Evolutionary conservation across 108 stramenopile species (phyloP).

Genomic region (Fragilaria crotonensis): DNA sequence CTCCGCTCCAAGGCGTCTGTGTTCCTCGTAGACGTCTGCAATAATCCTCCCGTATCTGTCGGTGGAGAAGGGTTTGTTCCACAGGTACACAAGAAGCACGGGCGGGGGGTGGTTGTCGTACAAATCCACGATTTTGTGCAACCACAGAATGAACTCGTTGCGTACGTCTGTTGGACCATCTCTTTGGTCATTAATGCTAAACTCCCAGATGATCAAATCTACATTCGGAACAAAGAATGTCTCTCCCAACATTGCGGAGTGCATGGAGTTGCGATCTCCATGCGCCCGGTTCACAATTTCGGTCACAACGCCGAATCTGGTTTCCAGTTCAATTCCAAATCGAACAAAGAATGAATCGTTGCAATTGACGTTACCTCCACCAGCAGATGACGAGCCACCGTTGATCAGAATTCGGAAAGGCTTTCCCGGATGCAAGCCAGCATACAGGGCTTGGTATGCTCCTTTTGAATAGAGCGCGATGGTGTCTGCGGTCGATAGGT

Average conservation of each 20-base stretch:
- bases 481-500: too few species aligned
- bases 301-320: background rate
- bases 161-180: background rate
- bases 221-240: background rate
- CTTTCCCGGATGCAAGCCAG: too few species aligned
- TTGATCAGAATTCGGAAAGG: too few species aligned
- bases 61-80: background rate
- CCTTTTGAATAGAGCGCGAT: too few species aligned
- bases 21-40: background rate
- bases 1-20: background rate
- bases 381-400: background rate
- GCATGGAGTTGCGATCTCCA: background rate
- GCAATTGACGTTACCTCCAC: background rate
- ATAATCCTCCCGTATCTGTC: background rate
- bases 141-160: background rate
- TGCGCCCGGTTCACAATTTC: background rate
- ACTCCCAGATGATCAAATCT: background rate
- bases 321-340: background rate
- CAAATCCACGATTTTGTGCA: background rate
- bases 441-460: too few species aligned
- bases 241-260: background rate
- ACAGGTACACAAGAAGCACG: background rate
- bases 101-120: background rate
- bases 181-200: background rate
- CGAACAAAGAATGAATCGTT: background rate